Evolutionary conservation across 148 eudicot species (phyloP).

Genomic region (Persicaria tinctoria): DNA sequence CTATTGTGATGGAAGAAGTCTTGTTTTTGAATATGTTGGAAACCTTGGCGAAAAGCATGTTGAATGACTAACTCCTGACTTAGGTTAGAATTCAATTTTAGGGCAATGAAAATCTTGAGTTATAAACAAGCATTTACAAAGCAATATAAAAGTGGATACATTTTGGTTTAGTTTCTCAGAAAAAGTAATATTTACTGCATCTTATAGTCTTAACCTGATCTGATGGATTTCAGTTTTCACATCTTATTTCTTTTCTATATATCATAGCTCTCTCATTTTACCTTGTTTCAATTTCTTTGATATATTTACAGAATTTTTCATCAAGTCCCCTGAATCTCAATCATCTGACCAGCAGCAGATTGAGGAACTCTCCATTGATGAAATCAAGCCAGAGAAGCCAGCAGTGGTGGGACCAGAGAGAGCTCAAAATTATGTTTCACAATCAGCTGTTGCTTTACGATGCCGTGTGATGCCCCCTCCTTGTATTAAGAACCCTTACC

Average conservation of each 20-base stretch:
- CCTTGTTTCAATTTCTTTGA: background rate
- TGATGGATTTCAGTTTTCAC: background rate
- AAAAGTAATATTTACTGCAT: background rate
- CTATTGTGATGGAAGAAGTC: background rate
- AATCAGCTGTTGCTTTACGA: slow-evolving; percentile 85
- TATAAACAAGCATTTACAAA: background rate
- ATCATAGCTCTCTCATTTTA: background rate
- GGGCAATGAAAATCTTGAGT: background rate
- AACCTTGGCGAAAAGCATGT: background rate
- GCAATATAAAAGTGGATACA: background rate
- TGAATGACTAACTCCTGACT: background rate
- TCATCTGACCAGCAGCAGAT: slow-evolving; percentile 27
- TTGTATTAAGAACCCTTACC: slow-evolving; percentile 73
- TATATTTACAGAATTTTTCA: slow-evolving; percentile 31
- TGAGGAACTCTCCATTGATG: slow-evolving; percentile 40
- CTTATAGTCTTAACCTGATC: background rate
- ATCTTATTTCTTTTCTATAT: background rate
- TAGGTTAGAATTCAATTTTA: background rate
- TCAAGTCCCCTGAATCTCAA: slow-evolving; percentile 25
- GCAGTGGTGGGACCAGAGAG: slow-evolving; percentile 23
- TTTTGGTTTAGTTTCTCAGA: background rate
- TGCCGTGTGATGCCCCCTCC: slow-evolving; percentile 96
- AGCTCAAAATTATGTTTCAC: slow-evolving; percentile 50
- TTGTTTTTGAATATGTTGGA: background rate
- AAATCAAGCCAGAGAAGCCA: slow-evolving; percentile 29